These are phyloP conservation scores for Epichloe sp. DNA, from an alignment of 2,329 filamentous ascomycete species.

Conservation along the genomic window DNA sequence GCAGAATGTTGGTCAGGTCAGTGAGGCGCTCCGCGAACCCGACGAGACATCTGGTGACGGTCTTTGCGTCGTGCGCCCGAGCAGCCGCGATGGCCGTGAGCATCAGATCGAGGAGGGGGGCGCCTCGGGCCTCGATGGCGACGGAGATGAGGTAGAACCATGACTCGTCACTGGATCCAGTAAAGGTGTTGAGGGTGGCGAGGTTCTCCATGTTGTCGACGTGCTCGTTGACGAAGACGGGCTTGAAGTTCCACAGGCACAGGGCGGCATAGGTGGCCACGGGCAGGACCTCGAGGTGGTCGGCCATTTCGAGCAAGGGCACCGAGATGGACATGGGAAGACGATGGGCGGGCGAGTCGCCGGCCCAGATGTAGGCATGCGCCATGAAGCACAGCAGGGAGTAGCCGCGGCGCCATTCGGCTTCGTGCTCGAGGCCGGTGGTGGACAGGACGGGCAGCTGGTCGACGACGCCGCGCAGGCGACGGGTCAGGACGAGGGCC, in stretches of 20 bases:
- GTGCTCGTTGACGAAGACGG: conserved; percentile 70
- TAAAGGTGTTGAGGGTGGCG: conserved; percentile 78
- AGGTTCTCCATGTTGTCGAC: conserved; percentile 80
- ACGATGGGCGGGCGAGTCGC: conserved; percentile 64
- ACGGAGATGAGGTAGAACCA: conserved; percentile 98
- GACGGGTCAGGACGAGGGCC: conserved; percentile 70
- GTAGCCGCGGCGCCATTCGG: conserved; percentile 92
- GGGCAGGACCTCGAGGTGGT: conserved; percentile 70
- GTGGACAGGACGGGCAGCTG: conserved; percentile 74
- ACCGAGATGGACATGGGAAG: conserved; percentile 73
- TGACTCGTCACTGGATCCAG: conserved; percentile 87
- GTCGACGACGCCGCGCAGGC: conserved; percentile 68
- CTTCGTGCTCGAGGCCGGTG: conserved; percentile 63
- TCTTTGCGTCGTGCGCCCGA: conserved; percentile 51
- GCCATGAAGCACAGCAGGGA: conserved; percentile 80
- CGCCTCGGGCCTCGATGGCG: conserved; percentile 86
- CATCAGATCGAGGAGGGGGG: conserved; percentile 78
- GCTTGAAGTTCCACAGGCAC: conserved; percentile 94
- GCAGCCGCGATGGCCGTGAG: conserved; percentile 74
- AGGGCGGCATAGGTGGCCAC: conserved; percentile 90
- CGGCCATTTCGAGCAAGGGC: conserved; percentile 66
- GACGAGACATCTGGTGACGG: conserved; percentile 65
- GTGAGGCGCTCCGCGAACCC: conserved; percentile 79
- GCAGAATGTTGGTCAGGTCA: conserved; percentile 64
- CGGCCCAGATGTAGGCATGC: conserved; percentile 94